These are phyloP conservation scores for Xerocomus nothofagi DNA, from an alignment of 1,284 basidiomycete genomes.

Conservation along the genomic window DNA sequence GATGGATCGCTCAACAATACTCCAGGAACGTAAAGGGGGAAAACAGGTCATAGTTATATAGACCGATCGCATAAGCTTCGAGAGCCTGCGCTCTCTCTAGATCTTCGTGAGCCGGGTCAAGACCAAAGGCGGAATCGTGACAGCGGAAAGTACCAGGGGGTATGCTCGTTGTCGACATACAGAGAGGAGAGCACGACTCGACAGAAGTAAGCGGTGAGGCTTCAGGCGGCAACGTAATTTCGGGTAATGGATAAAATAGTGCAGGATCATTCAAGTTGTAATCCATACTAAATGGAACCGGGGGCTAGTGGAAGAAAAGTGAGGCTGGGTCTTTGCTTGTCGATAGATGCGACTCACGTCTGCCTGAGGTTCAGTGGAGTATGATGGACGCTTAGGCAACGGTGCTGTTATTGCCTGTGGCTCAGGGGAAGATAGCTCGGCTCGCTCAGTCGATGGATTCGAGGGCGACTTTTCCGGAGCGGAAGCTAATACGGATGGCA, in stretches of 20 bases:
- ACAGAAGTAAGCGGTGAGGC: neutral
- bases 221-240: neutral
- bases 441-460: constrained; percentile 2
- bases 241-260: constrained; percentile 8
- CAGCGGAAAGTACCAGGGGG: constrained; percentile 2
- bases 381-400: constrained; percentile 2
- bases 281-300: neutral
- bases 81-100: constrained; percentile 28
- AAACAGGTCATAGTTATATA: constrained; percentile 28
- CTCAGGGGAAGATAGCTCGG: neutral
- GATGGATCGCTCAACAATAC: constrained; percentile 11
- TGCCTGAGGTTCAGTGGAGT: neutral
- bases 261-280: constrained; percentile 4
- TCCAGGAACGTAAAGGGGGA: constrained; percentile 29
- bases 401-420: neutral
- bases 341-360: constrained; percentile 14
- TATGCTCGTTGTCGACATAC: neutral
- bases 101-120: constrained; percentile 16
- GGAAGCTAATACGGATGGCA: constrained; percentile 25
- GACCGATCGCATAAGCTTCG: constrained; percentile 32
- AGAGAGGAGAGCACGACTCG: constrained; percentile 2
- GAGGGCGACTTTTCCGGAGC: constrained; percentile 7
- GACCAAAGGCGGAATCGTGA: constrained; percentile 2
- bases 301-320: constrained; percentile 1
- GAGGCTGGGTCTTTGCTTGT: neutral